Evolutionary conservation across 305 asterid species (phyloP).

Genomic region (Caryopteris hybrid): DNA sequence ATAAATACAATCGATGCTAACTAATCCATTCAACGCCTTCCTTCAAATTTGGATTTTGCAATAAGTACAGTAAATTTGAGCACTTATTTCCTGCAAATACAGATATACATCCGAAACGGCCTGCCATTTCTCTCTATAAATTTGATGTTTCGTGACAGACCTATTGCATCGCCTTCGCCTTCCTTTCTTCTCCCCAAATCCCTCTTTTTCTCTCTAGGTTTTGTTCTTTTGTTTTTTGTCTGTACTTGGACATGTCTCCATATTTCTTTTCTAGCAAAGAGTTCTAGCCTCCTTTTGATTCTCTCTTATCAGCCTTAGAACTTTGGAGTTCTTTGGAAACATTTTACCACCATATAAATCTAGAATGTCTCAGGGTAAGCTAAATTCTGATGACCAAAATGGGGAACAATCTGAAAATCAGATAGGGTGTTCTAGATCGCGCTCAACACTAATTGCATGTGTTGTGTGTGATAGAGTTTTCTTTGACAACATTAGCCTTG

Average conservation of each 20-base stretch:
- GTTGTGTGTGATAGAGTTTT: conserved; percentile 33
- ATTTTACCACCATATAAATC: conserved; percentile 2
- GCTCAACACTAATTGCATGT: conserved; percentile 22
- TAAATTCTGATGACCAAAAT: conserved; percentile 10
- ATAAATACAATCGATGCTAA: conserved; percentile 27
- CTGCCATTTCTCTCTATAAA: conserved; percentile 24
- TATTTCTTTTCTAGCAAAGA: not conserved
- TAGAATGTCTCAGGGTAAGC: conserved; percentile 17
- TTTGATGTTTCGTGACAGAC: not conserved
- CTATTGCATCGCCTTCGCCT: conserved; percentile 20
- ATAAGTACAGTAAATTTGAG: conserved; percentile 10
- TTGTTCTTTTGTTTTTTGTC: not conserved
- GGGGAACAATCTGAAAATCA: conserved; percentile 15
- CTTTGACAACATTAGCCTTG: conserved; percentile 28
- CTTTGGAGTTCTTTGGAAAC: conserved; percentile 6
- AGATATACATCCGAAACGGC: conserved; percentile 22
- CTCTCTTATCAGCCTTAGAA: not conserved
- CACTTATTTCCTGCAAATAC: conserved; percentile 20
- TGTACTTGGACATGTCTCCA: not conserved
- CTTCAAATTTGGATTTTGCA: conserved; percentile 19
- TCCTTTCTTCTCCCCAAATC: conserved; percentile 12
- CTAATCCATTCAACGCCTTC: conserved; percentile 20
- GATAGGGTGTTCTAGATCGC: conserved; percentile 1
- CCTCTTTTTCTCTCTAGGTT: conserved; percentile 2
- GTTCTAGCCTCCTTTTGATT: not conserved